phyloP scores from a whole-genome alignment of 2,329 filamentous ascomycete genomes.

The Colletotrichum australisinense region DNA sequence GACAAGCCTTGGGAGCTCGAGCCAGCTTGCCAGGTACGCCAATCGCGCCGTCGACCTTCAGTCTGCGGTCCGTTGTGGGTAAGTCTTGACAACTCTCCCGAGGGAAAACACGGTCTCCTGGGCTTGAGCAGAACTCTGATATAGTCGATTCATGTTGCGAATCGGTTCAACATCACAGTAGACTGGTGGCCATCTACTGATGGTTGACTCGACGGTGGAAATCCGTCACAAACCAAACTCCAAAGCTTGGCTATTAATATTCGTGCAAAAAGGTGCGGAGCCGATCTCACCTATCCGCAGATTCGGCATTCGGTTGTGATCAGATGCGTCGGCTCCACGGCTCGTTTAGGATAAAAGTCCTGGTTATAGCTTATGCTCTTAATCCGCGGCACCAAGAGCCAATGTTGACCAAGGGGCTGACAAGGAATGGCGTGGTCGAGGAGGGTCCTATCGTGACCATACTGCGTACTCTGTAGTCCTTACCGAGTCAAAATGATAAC shows the following conservation, averaged over 20 bases:
- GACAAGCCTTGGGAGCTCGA: slow-evolving; percentile 18
- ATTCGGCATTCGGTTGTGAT: slow-evolving; percentile 35
- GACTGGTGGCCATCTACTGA: not conserved
- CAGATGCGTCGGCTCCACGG: slow-evolving; percentile 33
- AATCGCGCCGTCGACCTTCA: slow-evolving; percentile 16
- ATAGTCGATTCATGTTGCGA: not conserved
- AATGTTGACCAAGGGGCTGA: slow-evolving; percentile 2
- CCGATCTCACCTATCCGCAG: slow-evolving; percentile 25
- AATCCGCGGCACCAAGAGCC: slow-evolving; percentile 8
- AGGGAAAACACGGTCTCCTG: not conserved
- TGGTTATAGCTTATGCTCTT: slow-evolving; percentile 19
- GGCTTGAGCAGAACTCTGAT: not conserved
- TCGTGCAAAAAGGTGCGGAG: slow-evolving; percentile 26
- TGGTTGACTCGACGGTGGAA: not conserved
- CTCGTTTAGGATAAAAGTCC: slow-evolving; percentile 25
- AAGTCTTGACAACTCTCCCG: not conserved
- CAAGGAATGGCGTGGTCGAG: slow-evolving; percentile 4
- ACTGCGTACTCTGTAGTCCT: not conserved
- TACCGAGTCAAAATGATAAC: not conserved
- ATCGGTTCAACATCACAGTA: not conserved
- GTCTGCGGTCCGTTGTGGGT: slow-evolving; percentile 8
- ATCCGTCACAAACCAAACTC: not conserved
- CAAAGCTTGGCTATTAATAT: slow-evolving; percentile 23
- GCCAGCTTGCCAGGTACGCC: slow-evolving; percentile 23
- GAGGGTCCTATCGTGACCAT: slow-evolving; percentile 8